Evolutionary conservation across 2,329 filamentous ascomycete genomes (phyloP).

Genomic region (Chlorencoelia australis): DNA sequence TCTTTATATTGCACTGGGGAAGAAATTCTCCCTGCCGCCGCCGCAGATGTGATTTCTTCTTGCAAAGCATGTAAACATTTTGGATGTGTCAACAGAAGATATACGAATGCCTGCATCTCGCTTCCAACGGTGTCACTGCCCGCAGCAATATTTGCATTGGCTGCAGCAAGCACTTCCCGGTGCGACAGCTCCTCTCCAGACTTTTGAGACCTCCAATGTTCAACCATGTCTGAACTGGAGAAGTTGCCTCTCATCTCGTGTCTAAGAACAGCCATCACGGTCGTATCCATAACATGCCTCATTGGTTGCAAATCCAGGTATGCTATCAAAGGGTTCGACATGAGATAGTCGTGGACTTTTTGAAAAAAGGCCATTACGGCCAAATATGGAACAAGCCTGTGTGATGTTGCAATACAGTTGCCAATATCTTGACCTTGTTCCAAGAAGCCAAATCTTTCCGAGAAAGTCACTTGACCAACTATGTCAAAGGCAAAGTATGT

Average conservation of each 20-base stretch:
- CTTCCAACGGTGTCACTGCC: conserved; percentile 31
- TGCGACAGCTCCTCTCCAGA: conserved; percentile 28
- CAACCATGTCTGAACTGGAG: conserved; percentile 29
- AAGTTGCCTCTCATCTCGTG: conserved; percentile 27
- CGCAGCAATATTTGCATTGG: conserved; percentile 29
- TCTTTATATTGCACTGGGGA: conserved; percentile 19
- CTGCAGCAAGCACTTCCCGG: conserved; percentile 27
- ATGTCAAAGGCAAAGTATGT: conserved; percentile 31
- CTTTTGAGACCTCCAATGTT: conserved; percentile 28
- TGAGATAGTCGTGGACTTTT: conserved; percentile 28
- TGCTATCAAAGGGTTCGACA: conserved; percentile 31
- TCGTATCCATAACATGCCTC: conserved; percentile 31
- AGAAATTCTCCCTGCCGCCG: conserved; percentile 5
- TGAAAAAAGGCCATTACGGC: conserved; percentile 28
- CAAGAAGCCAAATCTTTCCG: conserved; percentile 28
- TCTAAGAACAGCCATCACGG: conserved; percentile 23
- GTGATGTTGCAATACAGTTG: conserved; percentile 28
- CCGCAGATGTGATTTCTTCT: conserved; percentile 18
- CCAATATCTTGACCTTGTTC: conserved; percentile 27
- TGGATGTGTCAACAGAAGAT: conserved; percentile 27
- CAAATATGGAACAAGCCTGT: conserved; percentile 25
- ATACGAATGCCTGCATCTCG: conserved; percentile 29
- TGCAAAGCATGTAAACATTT: conserved; percentile 17
- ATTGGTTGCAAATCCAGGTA: conserved; percentile 28
- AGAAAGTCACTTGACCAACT: conserved; percentile 28